A percentile compares a stretch with the other conserved stretches of the same genome.
These are phyloP conservation scores for Colletotrichum sp. DNA, from an alignment of 2,329 filamentous ascomycete species.

Conservation along the genomic window DNA sequence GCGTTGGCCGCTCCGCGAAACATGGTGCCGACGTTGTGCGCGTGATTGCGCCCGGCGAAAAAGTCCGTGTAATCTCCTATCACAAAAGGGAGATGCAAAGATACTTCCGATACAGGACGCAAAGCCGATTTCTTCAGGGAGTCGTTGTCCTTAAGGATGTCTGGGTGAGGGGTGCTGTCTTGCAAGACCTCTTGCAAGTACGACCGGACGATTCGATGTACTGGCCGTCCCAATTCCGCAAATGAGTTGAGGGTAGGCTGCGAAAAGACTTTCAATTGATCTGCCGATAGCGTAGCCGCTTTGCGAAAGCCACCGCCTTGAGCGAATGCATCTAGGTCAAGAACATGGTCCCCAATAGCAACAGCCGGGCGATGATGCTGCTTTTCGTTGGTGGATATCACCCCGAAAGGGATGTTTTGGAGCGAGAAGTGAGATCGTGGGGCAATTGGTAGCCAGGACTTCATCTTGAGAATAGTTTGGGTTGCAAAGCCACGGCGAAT, in stretches of 20 bases:
- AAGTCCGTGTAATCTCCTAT: slow-evolving; percentile 82
- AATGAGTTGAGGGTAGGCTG: slow-evolving; percentile 71
- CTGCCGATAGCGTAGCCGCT: background rate
- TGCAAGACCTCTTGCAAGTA: slow-evolving; percentile 64
- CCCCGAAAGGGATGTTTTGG: slow-evolving; percentile 76
- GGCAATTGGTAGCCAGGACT: slow-evolving; percentile 17
- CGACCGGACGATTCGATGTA: slow-evolving; percentile 69
- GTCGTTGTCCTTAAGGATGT: slow-evolving; percentile 3
- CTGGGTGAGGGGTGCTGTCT: slow-evolving; percentile 48
- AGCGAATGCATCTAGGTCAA: slow-evolving; percentile 56
- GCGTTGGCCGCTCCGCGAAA: slow-evolving; percentile 74
- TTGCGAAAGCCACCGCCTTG: slow-evolving; percentile 14
- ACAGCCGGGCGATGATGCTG: slow-evolving; percentile 65
- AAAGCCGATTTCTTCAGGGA: background rate
- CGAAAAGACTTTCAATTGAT: slow-evolving; percentile 21
- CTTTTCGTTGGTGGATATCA: slow-evolving; percentile 65
- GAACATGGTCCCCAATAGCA: slow-evolving; percentile 69
- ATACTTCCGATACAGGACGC: slow-evolving; percentile 43
- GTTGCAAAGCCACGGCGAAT: background rate
- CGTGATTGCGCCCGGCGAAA: slow-evolving; percentile 77
- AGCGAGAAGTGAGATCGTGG: slow-evolving; percentile 61
- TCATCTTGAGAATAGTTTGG: background rate
- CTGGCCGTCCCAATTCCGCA: slow-evolving; percentile 68
- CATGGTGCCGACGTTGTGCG: slow-evolving; percentile 65
- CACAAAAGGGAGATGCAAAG: slow-evolving; percentile 69